A percentile compares a stretch with the other conserved stretches of the same genome.
Evolutionary conservation across 495 filamentous ascomycete genomes (phyloP).

Genomic region (Xylona heveae): DNA sequence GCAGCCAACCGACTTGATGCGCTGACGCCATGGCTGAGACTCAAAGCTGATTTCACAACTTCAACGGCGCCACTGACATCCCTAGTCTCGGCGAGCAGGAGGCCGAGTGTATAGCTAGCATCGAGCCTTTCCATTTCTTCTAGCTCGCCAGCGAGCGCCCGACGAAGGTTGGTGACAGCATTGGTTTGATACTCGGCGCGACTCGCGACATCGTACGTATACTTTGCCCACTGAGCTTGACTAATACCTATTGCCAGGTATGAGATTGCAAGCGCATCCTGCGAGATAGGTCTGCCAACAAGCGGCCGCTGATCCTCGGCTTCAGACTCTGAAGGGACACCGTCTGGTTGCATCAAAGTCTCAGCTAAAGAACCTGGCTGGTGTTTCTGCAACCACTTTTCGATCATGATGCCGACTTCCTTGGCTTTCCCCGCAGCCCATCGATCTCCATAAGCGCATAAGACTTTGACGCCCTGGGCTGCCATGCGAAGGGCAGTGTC

Average conservation of each 20-base stretch:
- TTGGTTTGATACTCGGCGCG: constrained; percentile 46
- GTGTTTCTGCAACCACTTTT: constrained; percentile 37
- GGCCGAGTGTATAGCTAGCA: constrained; percentile 56
- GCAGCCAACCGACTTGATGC: no score
- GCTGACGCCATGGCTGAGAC: constrained; percentile 9
- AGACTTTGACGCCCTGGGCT: constrained; percentile 50
- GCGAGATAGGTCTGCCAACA: no score
- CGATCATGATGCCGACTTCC: constrained; percentile 38
- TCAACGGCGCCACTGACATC: constrained; percentile 59
- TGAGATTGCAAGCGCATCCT: constrained; percentile 35
- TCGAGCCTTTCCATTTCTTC: constrained; percentile 40
- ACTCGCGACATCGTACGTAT: constrained; percentile 48
- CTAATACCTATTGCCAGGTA: constrained; percentile 69
- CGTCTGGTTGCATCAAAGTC: constrained; percentile 8
- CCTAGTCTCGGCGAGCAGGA: constrained; percentile 59
- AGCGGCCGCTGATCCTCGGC: no score
- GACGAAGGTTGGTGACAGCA: constrained; percentile 52
- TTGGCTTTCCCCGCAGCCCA: constrained; percentile 59
- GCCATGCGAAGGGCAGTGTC: constrained; percentile 51
- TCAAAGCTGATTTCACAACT: constrained; percentile 42
- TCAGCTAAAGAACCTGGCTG: no score
- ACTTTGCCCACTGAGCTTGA: constrained; percentile 65
- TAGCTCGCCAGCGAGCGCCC: constrained; percentile 40
- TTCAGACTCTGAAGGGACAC: constrained; percentile 14
- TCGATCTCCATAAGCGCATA: constrained; percentile 56